Base-by-base conservation (phyloP, 495 filamentous ascomycete species). In the Penicillium macrosclerotiorum region DNA sequence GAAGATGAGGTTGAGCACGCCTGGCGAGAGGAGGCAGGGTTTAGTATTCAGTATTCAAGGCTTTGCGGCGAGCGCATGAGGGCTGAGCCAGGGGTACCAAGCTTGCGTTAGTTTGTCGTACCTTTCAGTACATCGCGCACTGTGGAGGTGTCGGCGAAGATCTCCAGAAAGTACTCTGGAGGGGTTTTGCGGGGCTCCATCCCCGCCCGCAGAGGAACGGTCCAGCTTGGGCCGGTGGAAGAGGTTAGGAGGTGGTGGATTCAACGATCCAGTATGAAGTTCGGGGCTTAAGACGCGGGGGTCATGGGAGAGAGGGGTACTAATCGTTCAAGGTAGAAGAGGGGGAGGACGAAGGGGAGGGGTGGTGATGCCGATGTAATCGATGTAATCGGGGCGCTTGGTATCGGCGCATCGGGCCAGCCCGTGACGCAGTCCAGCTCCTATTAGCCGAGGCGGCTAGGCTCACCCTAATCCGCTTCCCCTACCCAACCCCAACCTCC, bases 1-100 rank as follows among this genome's bases (percentile, higher is more conserved):
- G 83, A 97, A 98, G 62, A 98, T 95, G 30, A 92, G 93, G 65
- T 96, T 90, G 39, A 97, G 83, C 57, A 96, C 86, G 48, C 86
- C 92, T 97, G 49, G n/a, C n/a, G n/a, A 6, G 42, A 11, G 17
- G 18, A 27, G 14, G 8, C 7, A 29, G 40, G 22, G 31, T 33
- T 43, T 12, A n/a, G n/a, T 29, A 37, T 11, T 12, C 9, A 11
- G 5, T 5, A 8, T 12, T 13, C 2, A 3, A 23, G 13, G 2
- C 13, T 23, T 11, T 4, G 6, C 4, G 5, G 14, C 8, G 11
- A 18, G 37, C 22, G 3, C 9, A n/a, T n/a, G n/a, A n/a, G n/a
- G n/a, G n/a, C n/a, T n/a, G n/a, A n/a, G n/a, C n/a, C n/a, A n/a
- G n/a, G n/a, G n/a, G n/a, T n/a, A n/a, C n/a, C n/a, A n/a, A n/a